These are phyloP conservation scores for Aphanocladium album DNA, from an alignment of 2,329 filamentous ascomycete genomes.

Conservation along the genomic window DNA sequence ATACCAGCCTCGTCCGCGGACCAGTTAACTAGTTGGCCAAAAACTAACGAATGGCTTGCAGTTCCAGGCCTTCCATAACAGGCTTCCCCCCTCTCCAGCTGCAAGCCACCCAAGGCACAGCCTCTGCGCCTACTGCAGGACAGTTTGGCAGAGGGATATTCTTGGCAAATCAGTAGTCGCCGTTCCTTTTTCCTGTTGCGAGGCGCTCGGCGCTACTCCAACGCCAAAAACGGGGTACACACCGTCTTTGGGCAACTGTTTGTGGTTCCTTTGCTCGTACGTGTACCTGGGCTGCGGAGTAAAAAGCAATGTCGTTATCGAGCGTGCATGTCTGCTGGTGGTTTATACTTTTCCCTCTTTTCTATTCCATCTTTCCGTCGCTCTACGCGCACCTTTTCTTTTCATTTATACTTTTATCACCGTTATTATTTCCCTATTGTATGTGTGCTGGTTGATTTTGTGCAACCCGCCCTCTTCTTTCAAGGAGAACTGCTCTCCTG, in stretches of 20 bases:
- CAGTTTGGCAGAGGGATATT: neutral
- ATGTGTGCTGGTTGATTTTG: neutral
- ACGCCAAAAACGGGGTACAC: slow-evolving; percentile 3
- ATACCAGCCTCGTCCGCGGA: neutral
- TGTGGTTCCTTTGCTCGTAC: no score
- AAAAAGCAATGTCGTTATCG: neutral
- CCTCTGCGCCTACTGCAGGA: slow-evolving; percentile 5
- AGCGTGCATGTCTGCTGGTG: neutral
- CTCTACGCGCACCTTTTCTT: no score
- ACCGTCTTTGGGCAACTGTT: no score
- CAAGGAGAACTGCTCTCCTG: no score
- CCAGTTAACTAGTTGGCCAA: neutral
- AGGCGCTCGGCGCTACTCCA: neutral
- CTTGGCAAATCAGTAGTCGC: neutral
- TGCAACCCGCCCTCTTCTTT: no score
- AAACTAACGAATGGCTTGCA: neutral
- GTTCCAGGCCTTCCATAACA: neutral
- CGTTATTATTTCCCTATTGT: neutral
- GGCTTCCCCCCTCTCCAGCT: neutral
- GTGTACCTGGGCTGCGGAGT: neutral
- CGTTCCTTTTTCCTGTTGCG: neutral
- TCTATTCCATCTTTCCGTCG: neutral
- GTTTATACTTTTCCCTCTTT: neutral
- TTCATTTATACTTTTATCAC: no score
- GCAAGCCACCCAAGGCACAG: neutral